Conservation (phyloP, 2,329 filamentous ascomycete species). For the Neopestalotiopsis sp. region DNA sequence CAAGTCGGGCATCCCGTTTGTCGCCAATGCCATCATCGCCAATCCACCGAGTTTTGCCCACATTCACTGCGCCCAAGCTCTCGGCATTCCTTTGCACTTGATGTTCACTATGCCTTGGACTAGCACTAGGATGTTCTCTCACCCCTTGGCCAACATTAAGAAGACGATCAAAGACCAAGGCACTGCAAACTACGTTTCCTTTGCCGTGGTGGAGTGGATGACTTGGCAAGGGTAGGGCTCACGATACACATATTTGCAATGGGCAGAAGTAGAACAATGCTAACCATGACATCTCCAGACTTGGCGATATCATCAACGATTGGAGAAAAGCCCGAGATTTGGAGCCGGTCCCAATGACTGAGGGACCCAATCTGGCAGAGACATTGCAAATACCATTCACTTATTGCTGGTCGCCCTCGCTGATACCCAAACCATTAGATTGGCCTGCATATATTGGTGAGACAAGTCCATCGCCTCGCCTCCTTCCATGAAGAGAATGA, state of each 20-base stretch:
- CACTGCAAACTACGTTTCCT: constrained; percentile 77
- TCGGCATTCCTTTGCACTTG: constrained; percentile 78
- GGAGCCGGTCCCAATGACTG: constrained; percentile 76
- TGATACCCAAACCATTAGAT: constrained; percentile 79
- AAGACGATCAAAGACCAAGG: constrained; percentile 58
- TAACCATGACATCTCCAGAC: constrained; percentile 23
- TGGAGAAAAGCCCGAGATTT: constrained; percentile 78
- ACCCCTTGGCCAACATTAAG: constrained; percentile 69
- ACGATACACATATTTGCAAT: neutral
- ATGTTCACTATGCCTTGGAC: constrained; percentile 97
- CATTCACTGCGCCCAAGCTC: constrained; percentile 75
- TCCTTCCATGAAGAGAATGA: no score
- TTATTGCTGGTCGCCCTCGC: constrained; percentile 85
- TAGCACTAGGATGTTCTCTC: constrained; percentile 79
- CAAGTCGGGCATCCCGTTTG: constrained; percentile 64
- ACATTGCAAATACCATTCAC: constrained; percentile 79
- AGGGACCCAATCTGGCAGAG: constrained; percentile 77
- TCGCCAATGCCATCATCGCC: constrained; percentile 82
- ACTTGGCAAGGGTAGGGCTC: constrained; percentile 75
- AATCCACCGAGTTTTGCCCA: constrained; percentile 82
- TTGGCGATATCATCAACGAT: constrained; percentile 85
- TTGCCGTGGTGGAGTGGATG: constrained; percentile 82
- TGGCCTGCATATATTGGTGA: constrained; percentile 72
- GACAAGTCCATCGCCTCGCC: no score
- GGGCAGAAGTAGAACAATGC: neutral